These are phyloP conservation scores for Mucor saturninus DNA, from an alignment of 371 early-diverging fungal species.

Conservation along the genomic window DNA sequence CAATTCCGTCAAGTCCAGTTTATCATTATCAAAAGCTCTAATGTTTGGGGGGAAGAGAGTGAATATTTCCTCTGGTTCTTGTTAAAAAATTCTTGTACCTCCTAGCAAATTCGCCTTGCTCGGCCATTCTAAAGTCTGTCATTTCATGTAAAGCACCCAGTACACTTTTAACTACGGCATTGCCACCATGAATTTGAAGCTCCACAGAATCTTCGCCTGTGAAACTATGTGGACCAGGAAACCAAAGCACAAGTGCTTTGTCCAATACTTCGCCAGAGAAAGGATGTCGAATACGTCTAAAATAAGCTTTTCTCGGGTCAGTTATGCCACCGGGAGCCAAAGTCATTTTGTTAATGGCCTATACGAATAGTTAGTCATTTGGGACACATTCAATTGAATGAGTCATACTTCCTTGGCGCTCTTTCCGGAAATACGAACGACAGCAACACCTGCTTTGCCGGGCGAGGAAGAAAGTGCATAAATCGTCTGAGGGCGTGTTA, in stretches of 20 bases:
- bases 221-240: slow-evolving; percentile 76
- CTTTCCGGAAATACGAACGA: slow-evolving; percentile 78
- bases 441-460: slow-evolving; percentile 81
- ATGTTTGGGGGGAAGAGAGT: not conserved
- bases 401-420: slow-evolving; percentile 53
- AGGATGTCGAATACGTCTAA: slow-evolving; percentile 58
- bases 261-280: slow-evolving; percentile 56
- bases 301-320: slow-evolving; percentile 57
- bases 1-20: slow-evolving; percentile 77
- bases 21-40: slow-evolving; percentile 81
- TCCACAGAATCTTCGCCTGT: slow-evolving; percentile 86
- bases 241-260: slow-evolving; percentile 68
- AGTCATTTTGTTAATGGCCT: slow-evolving; percentile 29
- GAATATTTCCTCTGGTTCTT: not conserved
- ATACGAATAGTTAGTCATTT: not conserved
- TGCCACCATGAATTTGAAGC: slow-evolving; percentile 82
- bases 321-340: slow-evolving; percentile 16
- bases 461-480: slow-evolving; percentile 79
- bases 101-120: slow-evolving; percentile 79
- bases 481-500: slow-evolving; percentile 57
- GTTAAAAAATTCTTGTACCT: slow-evolving; percentile 34
- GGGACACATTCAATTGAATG: not conserved
- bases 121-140: slow-evolving; percentile 67
- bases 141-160: slow-evolving; percentile 60
- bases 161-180: slow-evolving; percentile 68